phyloP scores from a whole-genome alignment of 2,329 filamentous ascomycete genomes.

The Trichoderma sp. region DNA sequence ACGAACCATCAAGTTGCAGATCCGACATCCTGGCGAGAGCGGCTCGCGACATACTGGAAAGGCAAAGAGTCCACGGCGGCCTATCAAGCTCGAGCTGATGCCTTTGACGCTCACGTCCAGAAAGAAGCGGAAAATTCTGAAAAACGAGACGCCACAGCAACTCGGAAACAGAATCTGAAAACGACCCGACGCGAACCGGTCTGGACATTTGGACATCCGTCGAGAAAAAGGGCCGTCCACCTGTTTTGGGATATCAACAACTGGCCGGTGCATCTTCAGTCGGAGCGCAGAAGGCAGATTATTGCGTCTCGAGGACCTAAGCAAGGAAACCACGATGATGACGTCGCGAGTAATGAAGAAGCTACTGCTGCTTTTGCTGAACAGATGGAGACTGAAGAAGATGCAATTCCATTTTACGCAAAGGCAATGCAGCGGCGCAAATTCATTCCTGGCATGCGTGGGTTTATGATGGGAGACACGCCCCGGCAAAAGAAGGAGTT shows the following conservation, averaged over 20 bases:
- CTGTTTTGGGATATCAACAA: constrained; percentile 50
- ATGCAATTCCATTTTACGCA: constrained; percentile 13
- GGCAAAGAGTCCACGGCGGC: background rate
- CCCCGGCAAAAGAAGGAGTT: constrained; percentile 34
- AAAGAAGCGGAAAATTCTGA: constrained; percentile 22
- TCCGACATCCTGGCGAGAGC: background rate
- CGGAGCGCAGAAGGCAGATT: constrained; percentile 32
- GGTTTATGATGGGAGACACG: constrained; percentile 38
- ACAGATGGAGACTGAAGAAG: constrained; percentile 3
- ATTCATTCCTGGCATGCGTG: constrained; percentile 32
- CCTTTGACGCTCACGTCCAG: background rate
- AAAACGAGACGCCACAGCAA: background rate
- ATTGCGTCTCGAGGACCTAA: constrained; percentile 31
- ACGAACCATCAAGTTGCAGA: constrained; percentile 10
- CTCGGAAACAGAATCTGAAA: background rate
- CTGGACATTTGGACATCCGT: constrained; percentile 38
- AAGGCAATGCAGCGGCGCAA: constrained; percentile 7
- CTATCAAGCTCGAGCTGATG: background rate
- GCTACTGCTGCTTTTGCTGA: background rate
- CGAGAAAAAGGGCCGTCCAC: constrained; percentile 26
- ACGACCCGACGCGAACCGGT: constrained; percentile 35
- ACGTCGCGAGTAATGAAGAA: background rate
- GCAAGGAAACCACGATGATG: background rate
- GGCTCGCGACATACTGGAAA: background rate
- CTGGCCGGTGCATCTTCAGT: constrained; percentile 50